Conservation (phyloP, 1,284 basidiomycete genomes). For the Tylopilus sp. region DNA sequence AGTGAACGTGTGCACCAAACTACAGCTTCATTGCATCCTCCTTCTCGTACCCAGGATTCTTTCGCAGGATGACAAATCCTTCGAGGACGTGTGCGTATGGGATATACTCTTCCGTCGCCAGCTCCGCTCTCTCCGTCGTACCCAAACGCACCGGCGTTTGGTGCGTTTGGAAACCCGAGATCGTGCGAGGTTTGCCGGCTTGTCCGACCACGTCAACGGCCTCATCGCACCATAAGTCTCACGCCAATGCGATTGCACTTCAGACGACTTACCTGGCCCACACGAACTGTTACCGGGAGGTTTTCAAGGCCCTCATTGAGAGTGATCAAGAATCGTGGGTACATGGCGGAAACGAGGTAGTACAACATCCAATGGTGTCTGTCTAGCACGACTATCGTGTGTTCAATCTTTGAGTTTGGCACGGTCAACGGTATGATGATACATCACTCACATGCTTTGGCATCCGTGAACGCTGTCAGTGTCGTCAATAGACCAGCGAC, state of each 20-base stretch:
- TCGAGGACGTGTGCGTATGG: slow-evolving; percentile 87
- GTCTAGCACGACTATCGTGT: slow-evolving; percentile 75
- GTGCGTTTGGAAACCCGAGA: slow-evolving; percentile 96
- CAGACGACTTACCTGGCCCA: slow-evolving; percentile 69
- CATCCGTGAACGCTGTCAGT: slow-evolving; percentile 89
- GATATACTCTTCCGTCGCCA: slow-evolving; percentile 96
- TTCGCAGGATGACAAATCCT: slow-evolving; percentile 84
- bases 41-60: slow-evolving; percentile 82
- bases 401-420: slow-evolving; percentile 2
- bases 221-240: slow-evolving; percentile 34
- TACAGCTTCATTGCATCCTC: slow-evolving; percentile 80
- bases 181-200: slow-evolving; percentile 87
- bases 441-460: slow-evolving; percentile 77
- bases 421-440: not conserved
- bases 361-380: slow-evolving; percentile 99
- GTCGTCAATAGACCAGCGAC: slow-evolving; percentile 91
- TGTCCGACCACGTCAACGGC: slow-evolving; percentile 89
- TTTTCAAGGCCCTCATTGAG: slow-evolving; percentile 88
- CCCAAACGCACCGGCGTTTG: slow-evolving; percentile 93
- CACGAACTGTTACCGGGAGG: slow-evolving; percentile 88
- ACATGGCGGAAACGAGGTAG: slow-evolving; percentile 94
- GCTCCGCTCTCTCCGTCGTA: slow-evolving; percentile 89
- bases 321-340: slow-evolving; percentile 97
- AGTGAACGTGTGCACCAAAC: slow-evolving; percentile 14
- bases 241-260: not conserved